These are phyloP conservation scores for Nepenthes gracilis DNA, from an alignment of 148 eudicot genomes.

Conservation along the genomic window DNA sequence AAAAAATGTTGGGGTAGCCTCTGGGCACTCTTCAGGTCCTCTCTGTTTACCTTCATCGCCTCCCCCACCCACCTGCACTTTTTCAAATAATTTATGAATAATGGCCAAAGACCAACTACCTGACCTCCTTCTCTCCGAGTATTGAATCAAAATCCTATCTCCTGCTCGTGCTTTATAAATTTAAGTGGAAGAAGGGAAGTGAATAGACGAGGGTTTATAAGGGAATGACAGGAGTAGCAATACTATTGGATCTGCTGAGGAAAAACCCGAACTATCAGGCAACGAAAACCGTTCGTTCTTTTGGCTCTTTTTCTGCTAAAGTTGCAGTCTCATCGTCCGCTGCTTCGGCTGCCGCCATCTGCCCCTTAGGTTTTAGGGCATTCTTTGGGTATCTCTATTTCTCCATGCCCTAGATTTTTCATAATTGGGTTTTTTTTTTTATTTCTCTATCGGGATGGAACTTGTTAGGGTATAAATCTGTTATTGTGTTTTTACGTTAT, in stretches of 20 bases:
- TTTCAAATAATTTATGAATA: too few species aligned
- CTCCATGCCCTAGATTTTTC: too few species aligned
- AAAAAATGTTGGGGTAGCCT: too few species aligned
- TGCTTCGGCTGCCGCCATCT: slow-evolving; percentile 5
- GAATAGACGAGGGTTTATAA: neutral
- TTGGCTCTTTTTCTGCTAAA: slow-evolving; percentile 42
- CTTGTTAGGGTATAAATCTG: too few species aligned
- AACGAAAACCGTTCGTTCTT: slow-evolving; percentile 31
- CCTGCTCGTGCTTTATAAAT: neutral
- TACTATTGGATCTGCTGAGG: slow-evolving; percentile 51
- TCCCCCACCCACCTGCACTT: too few species aligned
- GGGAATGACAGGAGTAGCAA: slow-evolving; percentile 53
- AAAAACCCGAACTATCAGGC: slow-evolving; percentile 41
- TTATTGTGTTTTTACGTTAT: too few species aligned
- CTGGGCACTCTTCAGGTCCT: too few species aligned
- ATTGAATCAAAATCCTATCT: too few species aligned
- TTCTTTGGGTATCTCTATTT: slow-evolving; percentile 30
- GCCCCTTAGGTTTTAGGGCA: slow-evolving; percentile 52
- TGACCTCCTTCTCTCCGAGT: too few species aligned
- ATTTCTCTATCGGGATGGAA: too few species aligned
- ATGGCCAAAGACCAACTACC: too few species aligned
- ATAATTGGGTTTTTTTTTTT: neutral
- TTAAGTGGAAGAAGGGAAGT: neutral
- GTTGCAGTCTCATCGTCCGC: slow-evolving; percentile 48
- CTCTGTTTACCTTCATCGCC: too few species aligned